phyloP scores from a whole-genome alignment of 345 rosid genomes.

The Gossypium rotundifolium region DNA sequence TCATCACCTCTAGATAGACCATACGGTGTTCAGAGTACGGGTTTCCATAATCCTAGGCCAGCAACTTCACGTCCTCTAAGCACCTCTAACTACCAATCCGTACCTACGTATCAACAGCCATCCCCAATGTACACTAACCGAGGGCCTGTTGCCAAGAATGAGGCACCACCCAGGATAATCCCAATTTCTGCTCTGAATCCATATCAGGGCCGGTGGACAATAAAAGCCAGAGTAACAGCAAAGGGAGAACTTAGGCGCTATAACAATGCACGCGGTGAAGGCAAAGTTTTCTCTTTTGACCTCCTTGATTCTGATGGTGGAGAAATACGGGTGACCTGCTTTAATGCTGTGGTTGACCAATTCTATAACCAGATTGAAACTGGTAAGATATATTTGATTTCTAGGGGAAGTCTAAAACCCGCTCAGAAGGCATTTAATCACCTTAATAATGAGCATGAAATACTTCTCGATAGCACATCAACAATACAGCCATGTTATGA shows the following conservation, averaged over 20 bases:
- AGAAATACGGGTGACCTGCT: conserved; percentile 91
- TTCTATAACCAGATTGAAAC: conserved; percentile 70
- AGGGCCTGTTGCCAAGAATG: conserved; percentile 67
- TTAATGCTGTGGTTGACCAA: conserved; percentile 75
- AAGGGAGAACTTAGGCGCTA: conserved; percentile 73
- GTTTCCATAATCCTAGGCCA: conserved; percentile 35
- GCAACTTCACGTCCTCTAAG: conserved; percentile 35
- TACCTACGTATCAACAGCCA: conserved; percentile 47
- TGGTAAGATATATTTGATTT: conserved; percentile 72
- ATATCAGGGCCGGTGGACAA: conserved; percentile 85
- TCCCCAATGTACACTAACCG: conserved; percentile 55
- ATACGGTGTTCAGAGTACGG: conserved; percentile 26
- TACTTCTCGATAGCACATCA: conserved; percentile 55
- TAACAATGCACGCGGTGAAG: conserved; percentile 73
- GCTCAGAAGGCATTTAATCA: conserved; percentile 86
- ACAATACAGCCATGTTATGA: conserved; percentile 59
- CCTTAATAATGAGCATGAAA: conserved; percentile 74
- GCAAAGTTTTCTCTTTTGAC: conserved; percentile 86
- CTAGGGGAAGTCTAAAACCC: conserved; percentile 71
- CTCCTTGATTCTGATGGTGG: conserved; percentile 88
- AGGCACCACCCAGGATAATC: conserved; percentile 59
- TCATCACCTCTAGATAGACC: conserved; percentile 28
- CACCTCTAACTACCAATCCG: conserved; percentile 24
- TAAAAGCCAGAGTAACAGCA: conserved; percentile 83
- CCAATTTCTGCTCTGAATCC: conserved; percentile 86